Base-by-base conservation (phyloP, 164 flowering plant genomes). In the Warburgia ugandensis region DNA sequence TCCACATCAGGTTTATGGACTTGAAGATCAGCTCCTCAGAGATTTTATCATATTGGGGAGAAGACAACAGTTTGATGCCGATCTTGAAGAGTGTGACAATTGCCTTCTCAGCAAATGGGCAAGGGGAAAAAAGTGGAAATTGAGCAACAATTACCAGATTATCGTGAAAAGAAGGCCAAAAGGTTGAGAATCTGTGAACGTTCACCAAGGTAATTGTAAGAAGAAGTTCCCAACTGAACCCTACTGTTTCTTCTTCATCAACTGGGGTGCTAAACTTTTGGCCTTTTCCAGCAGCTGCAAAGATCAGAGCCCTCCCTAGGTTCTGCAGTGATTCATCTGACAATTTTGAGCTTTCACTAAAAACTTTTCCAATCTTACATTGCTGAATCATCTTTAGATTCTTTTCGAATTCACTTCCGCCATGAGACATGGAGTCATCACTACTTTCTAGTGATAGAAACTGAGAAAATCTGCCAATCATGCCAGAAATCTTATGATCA, bases 231-330 rank as follows among this genome's bases (percentile, higher is more conserved):
- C 89, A 88, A 59, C 95, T 86, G 58, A 88, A 84, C 3, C 65
- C 78, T 29, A 81, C 85, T 0, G 95, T 80, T 39, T 91, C 96
- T 59, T 92, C 97, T 61, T 92, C 99, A 58, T 88, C 96, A 7
- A 79, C 65, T 0, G 87, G 70, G 2, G 95, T 92, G 62, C 81
- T 94, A 52, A 86, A 89, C 63, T 84, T 88, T 48, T 94, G 99
- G 35, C 89, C 94, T 66, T 76, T 86, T 19, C 97, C 96, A 6
- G 83, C 95, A 1, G 96, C 94, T 35, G 96, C 84, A 58, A 79
- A 83, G 59, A 88, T 77, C 29, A 92, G 60, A 35, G 89, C 76
- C 9, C 86, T 78, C 38, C 95, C 97, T 0, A 94, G 92, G 61
- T 71, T 70, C 38, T 72, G 54, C 48, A 94, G 43, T 6, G 94